Conservation (phyloP, 2,329 filamentous ascomycete genomes). For the Botryotinia globosa region DNA sequence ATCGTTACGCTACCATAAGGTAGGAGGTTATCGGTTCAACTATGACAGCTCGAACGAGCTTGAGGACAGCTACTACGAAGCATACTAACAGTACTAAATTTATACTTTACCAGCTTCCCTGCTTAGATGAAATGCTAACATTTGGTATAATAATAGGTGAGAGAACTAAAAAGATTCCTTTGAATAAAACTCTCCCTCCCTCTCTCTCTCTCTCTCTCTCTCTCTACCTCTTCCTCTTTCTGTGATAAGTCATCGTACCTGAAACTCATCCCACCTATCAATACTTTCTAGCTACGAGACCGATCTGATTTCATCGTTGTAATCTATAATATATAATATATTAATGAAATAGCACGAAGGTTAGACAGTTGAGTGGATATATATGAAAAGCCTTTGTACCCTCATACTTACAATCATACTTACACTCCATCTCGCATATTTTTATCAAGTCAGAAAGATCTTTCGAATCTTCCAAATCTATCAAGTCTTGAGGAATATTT, state of each 20-base stretch:
- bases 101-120: not conserved
- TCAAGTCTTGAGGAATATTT: not conserved
- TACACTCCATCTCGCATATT: not conserved
- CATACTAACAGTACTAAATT: not conserved
- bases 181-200: not conserved
- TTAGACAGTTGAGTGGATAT: not conserved
- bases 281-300: not conserved
- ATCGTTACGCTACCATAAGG: slow-evolving; percentile 5
- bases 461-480: not conserved
- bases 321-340: not conserved
- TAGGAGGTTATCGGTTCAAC: not conserved
- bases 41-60: not conserved
- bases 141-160: not conserved
- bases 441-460: not conserved
- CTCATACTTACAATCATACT: not conserved
- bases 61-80: not conserved
- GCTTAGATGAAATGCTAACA: not conserved
- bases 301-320: not conserved
- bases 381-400: slow-evolving; percentile 3
- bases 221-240: too few relatives aligned
- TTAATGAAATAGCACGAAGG: not conserved
- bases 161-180: not conserved
- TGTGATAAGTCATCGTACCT: not conserved
- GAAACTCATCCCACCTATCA: not conserved
- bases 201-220: not conserved